These are phyloP conservation scores for Komagataella kurtzmanii DNA, from an alignment of 805 yeast genomes.

Conservation along the genomic window DNA sequence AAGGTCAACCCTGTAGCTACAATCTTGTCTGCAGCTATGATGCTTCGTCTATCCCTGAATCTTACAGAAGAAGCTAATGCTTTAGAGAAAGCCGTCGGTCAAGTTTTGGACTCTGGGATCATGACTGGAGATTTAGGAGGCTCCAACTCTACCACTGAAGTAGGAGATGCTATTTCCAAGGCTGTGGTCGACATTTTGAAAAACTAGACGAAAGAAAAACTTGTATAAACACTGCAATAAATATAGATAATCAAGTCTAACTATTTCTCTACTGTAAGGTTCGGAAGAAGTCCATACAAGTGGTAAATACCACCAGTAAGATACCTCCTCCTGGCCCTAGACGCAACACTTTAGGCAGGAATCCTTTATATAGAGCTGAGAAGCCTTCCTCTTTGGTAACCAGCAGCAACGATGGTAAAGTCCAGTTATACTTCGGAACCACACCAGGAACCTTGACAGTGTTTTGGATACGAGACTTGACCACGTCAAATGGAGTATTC, in stretches of 20 bases:
- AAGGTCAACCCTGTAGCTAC: conserved; percentile 95
- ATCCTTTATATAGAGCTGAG: conserved; percentile 85
- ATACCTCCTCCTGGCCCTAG: conserved; percentile 99
- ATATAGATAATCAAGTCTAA: neutral
- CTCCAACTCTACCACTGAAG: conserved; percentile 68
- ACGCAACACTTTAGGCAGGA: conserved; percentile 92
- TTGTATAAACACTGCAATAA: neutral
- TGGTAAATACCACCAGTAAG: conserved; percentile 88
- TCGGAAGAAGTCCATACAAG: conserved; percentile 90
- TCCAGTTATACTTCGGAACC: conserved; percentile 83
- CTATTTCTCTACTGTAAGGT: conserved; percentile 20
- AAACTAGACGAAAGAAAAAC: neutral
- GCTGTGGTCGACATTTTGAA: conserved; percentile 35
- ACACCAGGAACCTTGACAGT: conserved; percentile 56
- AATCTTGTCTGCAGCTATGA: conserved; percentile 92
- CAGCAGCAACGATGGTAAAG: conserved; percentile 61
- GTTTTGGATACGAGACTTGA: conserved; percentile 89
- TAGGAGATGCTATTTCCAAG: conserved; percentile 84
- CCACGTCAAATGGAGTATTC: conserved; percentile 96
- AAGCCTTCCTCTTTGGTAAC: conserved; percentile 89
- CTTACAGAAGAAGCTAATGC: conserved; percentile 76
- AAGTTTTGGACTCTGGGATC: conserved; percentile 69
- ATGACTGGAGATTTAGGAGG: conserved; percentile 93
- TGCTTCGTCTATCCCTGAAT: conserved; percentile 84
- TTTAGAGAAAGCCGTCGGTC: conserved; percentile 76